A percentile compares a stretch with the other conserved stretches of the same genome.
These are phyloP conservation scores for Termitomyces sp. DNA, from an alignment of 768 basidiomycete genomes.

Conservation along the genomic window DNA sequence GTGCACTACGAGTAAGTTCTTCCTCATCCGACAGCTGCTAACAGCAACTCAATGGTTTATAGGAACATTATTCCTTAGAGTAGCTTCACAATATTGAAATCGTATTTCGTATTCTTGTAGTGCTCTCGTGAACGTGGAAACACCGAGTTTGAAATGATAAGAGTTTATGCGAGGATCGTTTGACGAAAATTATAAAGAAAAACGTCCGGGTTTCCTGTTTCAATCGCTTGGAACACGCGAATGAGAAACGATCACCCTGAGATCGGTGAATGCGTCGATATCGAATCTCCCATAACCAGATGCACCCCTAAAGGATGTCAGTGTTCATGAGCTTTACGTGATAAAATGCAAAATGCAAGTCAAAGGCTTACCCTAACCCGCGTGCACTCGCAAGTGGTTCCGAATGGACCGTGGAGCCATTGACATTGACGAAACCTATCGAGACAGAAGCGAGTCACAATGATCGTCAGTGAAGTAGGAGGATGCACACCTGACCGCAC, in stretches of 20 bases:
- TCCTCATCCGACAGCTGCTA: background rate
- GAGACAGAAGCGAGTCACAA: background rate
- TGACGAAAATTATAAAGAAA: background rate
- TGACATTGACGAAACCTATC: conserved; percentile 49
- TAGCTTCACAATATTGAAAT: conserved; percentile 4
- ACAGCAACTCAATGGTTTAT: background rate
- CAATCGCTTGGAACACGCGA: conserved; percentile 19
- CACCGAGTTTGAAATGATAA: too few relatives aligned
- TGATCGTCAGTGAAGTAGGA: background rate
- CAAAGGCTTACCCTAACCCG: conserved; percentile 40
- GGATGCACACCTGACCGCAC: conserved; percentile 40
- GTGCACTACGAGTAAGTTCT: conserved; percentile 29
- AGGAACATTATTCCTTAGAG: conserved; percentile 7
- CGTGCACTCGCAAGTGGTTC: conserved; percentile 32
- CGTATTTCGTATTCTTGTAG: background rate
- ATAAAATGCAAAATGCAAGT: background rate
- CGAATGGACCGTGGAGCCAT: conserved; percentile 45
- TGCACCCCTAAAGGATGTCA: conserved; percentile 24
- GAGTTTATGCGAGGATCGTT: too few relatives aligned
- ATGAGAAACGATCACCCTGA: conserved; percentile 37
- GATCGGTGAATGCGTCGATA: conserved; percentile 46
- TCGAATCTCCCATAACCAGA: conserved; percentile 52
- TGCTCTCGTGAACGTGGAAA: background rate
- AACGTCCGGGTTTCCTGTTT: background rate
- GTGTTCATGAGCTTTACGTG: background rate